These are phyloP conservation scores for Aeschynomene evenia DNA, from an alignment of 306 rosid species.

Conservation along the genomic window DNA sequence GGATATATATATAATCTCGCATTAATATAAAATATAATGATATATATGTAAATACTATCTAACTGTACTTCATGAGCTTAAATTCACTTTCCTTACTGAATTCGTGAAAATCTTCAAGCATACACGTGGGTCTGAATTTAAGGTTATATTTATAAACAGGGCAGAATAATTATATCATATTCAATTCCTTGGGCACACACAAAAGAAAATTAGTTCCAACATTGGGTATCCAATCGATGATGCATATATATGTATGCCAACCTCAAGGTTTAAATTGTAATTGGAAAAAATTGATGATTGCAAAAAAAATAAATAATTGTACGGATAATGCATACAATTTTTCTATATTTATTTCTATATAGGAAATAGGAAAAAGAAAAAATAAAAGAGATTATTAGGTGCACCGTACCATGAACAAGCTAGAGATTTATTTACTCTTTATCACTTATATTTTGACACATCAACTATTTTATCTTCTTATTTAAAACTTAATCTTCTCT, in stretches of 20 bases:
- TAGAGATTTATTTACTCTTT: too few relatives aligned
- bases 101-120: neutral
- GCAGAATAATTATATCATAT: neutral
- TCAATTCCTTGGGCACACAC: neutral
- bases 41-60: too few relatives aligned
- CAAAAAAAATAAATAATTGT: too few relatives aligned
- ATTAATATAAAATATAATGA: too few relatives aligned
- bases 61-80: too few relatives aligned
- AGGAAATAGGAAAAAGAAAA: too few relatives aligned
- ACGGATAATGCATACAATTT: neutral
- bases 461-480: too few relatives aligned
- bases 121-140: neutral
- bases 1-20: too few relatives aligned
- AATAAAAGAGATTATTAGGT: too few relatives aligned
- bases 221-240: neutral
- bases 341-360: neutral
- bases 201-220: neutral
- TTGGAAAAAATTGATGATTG: neutral
- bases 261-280: neutral
- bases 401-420: too few relatives aligned
- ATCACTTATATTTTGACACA: too few relatives aligned
- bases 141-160: neutral
- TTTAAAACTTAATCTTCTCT: too few relatives aligned
- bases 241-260: slow-evolving; percentile 14
- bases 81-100: neutral